phyloP scores from a whole-genome alignment of 73 alveolate species.

The Paramecium biaurelia region DNA sequence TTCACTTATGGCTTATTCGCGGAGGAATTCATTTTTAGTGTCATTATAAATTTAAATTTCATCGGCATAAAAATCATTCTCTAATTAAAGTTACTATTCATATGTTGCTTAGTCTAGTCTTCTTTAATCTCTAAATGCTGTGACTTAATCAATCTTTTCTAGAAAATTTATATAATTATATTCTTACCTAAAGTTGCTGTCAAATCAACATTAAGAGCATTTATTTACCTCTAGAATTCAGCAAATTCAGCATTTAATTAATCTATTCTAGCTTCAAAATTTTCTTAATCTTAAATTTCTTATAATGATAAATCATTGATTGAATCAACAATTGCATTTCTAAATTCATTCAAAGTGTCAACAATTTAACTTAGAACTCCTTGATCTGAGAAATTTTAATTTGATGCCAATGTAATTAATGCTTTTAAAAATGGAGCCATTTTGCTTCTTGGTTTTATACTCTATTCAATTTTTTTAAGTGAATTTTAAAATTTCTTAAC shows the following conservation, averaged over 20 bases:
- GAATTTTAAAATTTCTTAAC: slow-evolving; percentile 48
- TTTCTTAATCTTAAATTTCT: slow-evolving; percentile 26
- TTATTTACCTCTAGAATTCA: slow-evolving; percentile 34
- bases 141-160: slow-evolving; percentile 39
- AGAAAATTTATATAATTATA: background rate
- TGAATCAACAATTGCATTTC: slow-evolving; percentile 27
- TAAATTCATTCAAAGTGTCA: slow-evolving; percentile 1
- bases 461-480: slow-evolving; percentile 26
- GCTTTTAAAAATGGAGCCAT: slow-evolving; percentile 55
- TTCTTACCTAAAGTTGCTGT: slow-evolving; percentile 25
- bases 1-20: slow-evolving; percentile 34
- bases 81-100: background rate
- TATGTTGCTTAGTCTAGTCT: background rate
- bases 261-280: slow-evolving; percentile 10
- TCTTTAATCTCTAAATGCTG: slow-evolving; percentile 32
- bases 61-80: slow-evolving; percentile 26
- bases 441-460: slow-evolving; percentile 11
- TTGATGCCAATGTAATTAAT: slow-evolving; percentile 33
- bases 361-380: slow-evolving; percentile 2
- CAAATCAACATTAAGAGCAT: slow-evolving; percentile 48
- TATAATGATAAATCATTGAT: background rate
- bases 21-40: slow-evolving; percentile 8
- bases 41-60: slow-evolving; percentile 19
- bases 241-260: slow-evolving; percentile 48
- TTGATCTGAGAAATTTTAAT: slow-evolving; percentile 21